A percentile compares a stretch with the other conserved stretches of the same genome.
Conservation (phyloP, 345 rosid genomes). For the Eucalyptus curtisii region DNA sequence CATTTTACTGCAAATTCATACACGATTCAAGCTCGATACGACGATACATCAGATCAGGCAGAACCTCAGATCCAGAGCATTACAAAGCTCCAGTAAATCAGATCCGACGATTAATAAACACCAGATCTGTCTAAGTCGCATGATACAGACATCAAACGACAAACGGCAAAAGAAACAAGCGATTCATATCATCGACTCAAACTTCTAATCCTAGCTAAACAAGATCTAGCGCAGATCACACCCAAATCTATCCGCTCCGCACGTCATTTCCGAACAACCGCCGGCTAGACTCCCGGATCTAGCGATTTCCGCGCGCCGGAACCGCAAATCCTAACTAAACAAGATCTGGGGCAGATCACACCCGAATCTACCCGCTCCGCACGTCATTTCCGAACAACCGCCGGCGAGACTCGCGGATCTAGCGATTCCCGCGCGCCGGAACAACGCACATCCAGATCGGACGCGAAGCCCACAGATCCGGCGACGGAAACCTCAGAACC, state of each 20-base stretch:
- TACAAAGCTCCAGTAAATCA: not conserved
- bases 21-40: not conserved
- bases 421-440: too few relatives aligned
- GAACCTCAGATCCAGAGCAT: not conserved
- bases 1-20: rapidly evolving
- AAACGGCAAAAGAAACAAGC: not conserved
- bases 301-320: too few relatives aligned
- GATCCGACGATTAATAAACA: not conserved
- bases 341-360: not conserved
- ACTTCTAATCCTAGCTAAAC: not conserved
- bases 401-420: not conserved
- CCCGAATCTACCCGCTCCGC: not conserved
- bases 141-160: not conserved
- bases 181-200: not conserved
- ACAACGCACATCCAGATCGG: not conserved
- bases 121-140: not conserved
- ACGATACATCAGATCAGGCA: not conserved
- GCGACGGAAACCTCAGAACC: not conserved
- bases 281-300: not conserved
- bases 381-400: not conserved
- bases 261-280: not conserved
- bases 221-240: not conserved
- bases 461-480: not conserved
- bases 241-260: rapidly evolving
- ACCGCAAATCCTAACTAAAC: not conserved